Evolutionary conservation across 208 protist genomes (phyloP).

Genomic region (Trypanosoma melophagium): DNA sequence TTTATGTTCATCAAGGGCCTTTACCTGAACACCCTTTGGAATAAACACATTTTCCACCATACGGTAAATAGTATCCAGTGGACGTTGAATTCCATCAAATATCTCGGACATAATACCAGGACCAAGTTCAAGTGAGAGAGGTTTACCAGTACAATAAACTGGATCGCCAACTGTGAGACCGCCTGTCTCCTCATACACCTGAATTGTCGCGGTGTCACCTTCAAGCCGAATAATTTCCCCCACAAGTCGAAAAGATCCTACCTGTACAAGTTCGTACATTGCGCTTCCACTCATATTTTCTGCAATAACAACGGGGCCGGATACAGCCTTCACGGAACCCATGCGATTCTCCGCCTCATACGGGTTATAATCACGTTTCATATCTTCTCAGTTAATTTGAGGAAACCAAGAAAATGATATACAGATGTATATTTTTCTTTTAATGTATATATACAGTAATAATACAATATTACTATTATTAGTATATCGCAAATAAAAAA

Average conservation of each 20-base stretch:
- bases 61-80: conserved; percentile 98
- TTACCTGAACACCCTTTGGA: conserved; percentile 97
- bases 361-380: conserved; percentile 57
- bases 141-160: conserved; percentile 98
- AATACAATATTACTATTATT: too few relatives aligned
- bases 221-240: conserved; percentile 99
- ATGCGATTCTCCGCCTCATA: conserved; percentile 82
- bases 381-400: conserved; percentile 19
- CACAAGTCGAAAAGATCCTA: conserved; percentile 97
- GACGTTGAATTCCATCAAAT: conserved; percentile 99
- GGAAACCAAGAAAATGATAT: neutral
- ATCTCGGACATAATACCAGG: conserved; percentile 99
- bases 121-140: conserved; percentile 99
- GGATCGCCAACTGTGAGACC: conserved; percentile 99
- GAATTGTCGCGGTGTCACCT: conserved; percentile 99
- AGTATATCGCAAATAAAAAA: neutral
- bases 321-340: conserved; percentile 91
- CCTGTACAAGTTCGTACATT: conserved; percentile 99
- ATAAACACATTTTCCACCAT: conserved; percentile 98
- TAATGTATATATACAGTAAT: conserved; percentile 6
- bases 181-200: conserved; percentile 99
- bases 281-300: conserved; percentile 98
- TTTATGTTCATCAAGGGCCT: conserved; percentile 92
- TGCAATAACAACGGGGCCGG: conserved; percentile 98
- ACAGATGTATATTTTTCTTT: neutral